Evolutionary conservation across 257 asterid genomes (phyloP), one percentile per base, ranked within the genome.

Genomic region (Paulownia fortunei): DNA sequence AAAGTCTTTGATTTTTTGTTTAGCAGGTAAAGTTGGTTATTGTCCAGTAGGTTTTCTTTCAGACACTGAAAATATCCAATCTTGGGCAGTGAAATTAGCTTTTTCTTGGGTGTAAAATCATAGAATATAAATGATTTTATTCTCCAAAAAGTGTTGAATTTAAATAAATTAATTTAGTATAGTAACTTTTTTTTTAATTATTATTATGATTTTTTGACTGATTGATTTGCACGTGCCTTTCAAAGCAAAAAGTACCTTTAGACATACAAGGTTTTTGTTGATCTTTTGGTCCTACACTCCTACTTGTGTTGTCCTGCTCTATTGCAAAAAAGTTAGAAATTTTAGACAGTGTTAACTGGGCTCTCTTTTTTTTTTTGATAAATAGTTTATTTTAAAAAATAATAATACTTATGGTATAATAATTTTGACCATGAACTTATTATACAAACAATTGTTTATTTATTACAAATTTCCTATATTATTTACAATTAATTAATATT

Each of bases 191-290:
- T 18, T 7, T 13, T 11, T 16, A 19, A 3, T 2, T 3, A 4
- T 63, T 34, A 15, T 49, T 18, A 8, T 5, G 2, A 13, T 24
- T 2, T 23, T 39, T 0, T 82, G 69, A 46, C 39, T 73, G 85
- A 71, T 69, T 77, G 74, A 62, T 44, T 66, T 61, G 81, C 44
- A 69, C 63, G 63, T 67, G 79, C 49, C 71, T 59, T 47, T 60
- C 27, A 8, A 24, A 72, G 73, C 65, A 47, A 58, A 27, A 41
- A 69, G 59, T 42, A 30, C 64, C 44, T 58, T 47, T 58, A 52
- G 23, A 76, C 59, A 34, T 69, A 65, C 78, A 36, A 68, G 73
- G 62, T 67, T 2, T 27, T 27, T 27, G 21, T 49, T 8, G 32
- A 36, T 74, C 39, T 32, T 26, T 18, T 74, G 83, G 52, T 54